These are phyloP conservation scores for Alternaria brassicicola DNA, from an alignment of 2,329 filamentous ascomycete species.

Conservation along the genomic window DNA sequence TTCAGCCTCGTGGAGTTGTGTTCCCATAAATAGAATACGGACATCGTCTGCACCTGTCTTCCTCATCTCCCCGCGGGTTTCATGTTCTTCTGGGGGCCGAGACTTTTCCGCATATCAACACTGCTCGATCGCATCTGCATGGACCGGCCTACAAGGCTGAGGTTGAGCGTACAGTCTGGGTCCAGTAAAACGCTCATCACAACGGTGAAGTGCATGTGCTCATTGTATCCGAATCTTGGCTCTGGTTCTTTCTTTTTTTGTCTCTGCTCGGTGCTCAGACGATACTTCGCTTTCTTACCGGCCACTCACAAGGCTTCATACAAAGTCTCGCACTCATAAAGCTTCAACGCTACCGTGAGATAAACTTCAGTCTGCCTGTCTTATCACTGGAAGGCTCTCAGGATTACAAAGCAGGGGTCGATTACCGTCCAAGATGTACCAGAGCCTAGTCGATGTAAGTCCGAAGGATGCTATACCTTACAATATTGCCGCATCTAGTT, in stretches of 20 bases:
- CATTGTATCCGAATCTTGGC: background rate
- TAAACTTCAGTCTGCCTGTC: background rate
- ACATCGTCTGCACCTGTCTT: background rate
- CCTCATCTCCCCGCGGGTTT: background rate
- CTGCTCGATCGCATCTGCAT: background rate
- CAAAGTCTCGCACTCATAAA: too few relatives aligned
- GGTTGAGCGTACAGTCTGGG: background rate
- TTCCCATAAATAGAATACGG: background rate
- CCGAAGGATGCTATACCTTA: background rate
- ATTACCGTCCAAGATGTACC: background rate
- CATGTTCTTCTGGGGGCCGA: background rate
- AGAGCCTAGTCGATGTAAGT: background rate
- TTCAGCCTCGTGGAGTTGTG: background rate
- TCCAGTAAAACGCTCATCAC: background rate
- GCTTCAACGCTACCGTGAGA: background rate
- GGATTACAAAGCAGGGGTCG: background rate
- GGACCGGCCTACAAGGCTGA: background rate
- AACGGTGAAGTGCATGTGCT: background rate
- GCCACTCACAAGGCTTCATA: too few relatives aligned
- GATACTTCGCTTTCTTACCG: background rate
- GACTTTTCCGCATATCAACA: background rate
- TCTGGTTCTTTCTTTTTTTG: background rate
- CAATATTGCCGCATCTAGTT: background rate
- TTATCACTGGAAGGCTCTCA: background rate
- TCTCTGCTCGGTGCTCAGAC: background rate